phyloP scores from a whole-genome alignment of 1,139 yeast genomes.

The Blastobotrys persicus region DNA sequence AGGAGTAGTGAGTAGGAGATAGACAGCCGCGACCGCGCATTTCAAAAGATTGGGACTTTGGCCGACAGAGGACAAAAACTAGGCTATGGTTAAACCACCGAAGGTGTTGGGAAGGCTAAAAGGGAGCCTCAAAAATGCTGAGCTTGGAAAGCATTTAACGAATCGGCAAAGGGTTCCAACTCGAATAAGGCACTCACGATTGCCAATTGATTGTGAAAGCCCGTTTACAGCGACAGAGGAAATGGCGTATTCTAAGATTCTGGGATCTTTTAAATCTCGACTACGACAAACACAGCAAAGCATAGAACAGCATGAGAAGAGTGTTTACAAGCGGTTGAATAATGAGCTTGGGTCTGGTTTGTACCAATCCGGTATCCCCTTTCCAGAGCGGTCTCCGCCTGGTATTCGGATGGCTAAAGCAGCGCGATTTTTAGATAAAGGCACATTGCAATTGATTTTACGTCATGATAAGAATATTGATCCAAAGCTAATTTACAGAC shows the following conservation, averaged over 20 bases:
- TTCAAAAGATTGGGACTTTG: not conserved
- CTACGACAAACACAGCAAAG: not conserved
- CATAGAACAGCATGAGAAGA: not conserved
- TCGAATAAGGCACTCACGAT: not conserved
- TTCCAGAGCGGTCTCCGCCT: conserved; percentile 14
- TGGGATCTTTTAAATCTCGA: conserved; percentile 6
- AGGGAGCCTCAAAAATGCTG: conserved; percentile 1
- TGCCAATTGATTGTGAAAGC: not conserved
- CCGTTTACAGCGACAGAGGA: conserved; percentile 15
- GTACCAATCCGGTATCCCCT: conserved; percentile 2
- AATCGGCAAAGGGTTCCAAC: not conserved
- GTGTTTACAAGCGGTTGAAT: conserved; percentile 8
- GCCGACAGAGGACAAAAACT: not conserved
- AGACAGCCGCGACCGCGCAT: no score
- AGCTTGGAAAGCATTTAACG: not conserved
- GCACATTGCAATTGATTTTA: conserved; percentile 1
- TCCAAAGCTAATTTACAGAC: not conserved
- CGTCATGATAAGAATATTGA: not conserved
- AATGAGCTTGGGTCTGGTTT: not conserved
- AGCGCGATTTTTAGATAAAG: not conserved
- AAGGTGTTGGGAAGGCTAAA: not conserved
- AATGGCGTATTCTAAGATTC: conserved; percentile 11
- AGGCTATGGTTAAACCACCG: no score
- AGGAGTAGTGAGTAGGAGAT: no score
- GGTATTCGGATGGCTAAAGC: conserved; percentile 9